Base-by-base conservation (phyloP, 345 rosid species). In the Hibiscus syriacus region DNA sequence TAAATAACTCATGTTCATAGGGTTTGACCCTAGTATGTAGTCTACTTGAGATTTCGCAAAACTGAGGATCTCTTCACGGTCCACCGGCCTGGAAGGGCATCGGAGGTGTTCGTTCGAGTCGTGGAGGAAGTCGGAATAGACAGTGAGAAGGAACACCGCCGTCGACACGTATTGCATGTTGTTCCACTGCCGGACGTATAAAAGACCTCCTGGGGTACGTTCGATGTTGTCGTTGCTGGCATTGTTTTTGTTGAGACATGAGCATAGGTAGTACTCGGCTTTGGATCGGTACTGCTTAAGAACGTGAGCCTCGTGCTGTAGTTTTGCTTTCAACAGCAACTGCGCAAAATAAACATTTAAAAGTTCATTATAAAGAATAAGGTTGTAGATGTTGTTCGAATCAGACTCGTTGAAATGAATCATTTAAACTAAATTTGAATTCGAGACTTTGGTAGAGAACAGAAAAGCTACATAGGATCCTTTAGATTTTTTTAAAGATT, bases 181-280 rank as follows among this genome's bases (percentile, higher is more conserved):
- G 89, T 94, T 94, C 99, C 99, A 94, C 78, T 87, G 85, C 50
- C 99, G 82, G 72, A 91, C 68, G 82, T 82, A 89, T n/a, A 94
- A 76, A 26, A 94, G 80, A 16, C 99, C 98, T 4, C 71, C 93
- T 0, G 96, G 97, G 25, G 96, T 91, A 29, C 81, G 82, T 5
- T 75, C 78, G 19, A 89, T 86, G 49, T 89, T 87, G 73, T 52
- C 5, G 29, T 74, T 66, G 45, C 64, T 76, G 45, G 13, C 23
- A 53, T 83, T 77, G 84, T 84, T 91, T 71, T 77, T 83, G 90
- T 80, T 71, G 9, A 94, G 92, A 58, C 91, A 84, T 45, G 98
- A 86, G 72, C 99, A 94, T 17, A 94, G 19, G 74, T 91, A 94
- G 82, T 80, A 72, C 72, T 89, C 93, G 0, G 95, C 95, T 69